Evolutionary conservation across 257 asterid species (phyloP).

Genomic region (Misopates orontium): DNA sequence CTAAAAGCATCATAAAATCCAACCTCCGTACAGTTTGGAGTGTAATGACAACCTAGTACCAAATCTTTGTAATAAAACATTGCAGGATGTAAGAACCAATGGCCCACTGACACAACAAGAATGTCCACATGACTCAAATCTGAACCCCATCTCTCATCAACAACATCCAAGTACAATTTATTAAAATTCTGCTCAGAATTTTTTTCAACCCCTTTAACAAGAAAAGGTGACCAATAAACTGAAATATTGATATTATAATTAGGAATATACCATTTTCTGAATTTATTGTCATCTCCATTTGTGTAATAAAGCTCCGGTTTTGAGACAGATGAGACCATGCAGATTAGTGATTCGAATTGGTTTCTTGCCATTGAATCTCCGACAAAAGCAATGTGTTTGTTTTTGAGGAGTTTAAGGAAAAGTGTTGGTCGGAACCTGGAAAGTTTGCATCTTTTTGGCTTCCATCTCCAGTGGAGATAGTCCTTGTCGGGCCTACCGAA

Average conservation of each 20-base stretch:
- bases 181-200: conserved; percentile 34
- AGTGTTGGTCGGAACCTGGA: conserved; percentile 55
- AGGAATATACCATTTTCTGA: conserved; percentile 61
- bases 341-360: conserved; percentile 74
- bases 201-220: conserved; percentile 69
- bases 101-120: conserved; percentile 63
- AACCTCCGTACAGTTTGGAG: conserved; percentile 49
- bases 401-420: conserved; percentile 50
- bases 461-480: conserved; percentile 77
- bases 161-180: conserved; percentile 45
- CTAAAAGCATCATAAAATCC: conserved; percentile 60
- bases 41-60: conserved; percentile 64
- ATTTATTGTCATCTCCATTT: conserved; percentile 57
- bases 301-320: conserved; percentile 49
- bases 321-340: conserved; percentile 52
- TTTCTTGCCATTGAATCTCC: conserved; percentile 89
- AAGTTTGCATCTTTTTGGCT: conserved; percentile 59
- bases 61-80: conserved; percentile 37
- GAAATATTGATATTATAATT: conserved; percentile 51
- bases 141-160: conserved; percentile 62
- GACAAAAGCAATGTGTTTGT: conserved; percentile 74
- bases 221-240: conserved; percentile 82
- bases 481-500: conserved; percentile 66
- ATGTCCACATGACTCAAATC: conserved; percentile 48
- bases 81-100: conserved; percentile 67